Percentiles rank a stretch among this genome's conserved stretches.
Conservation (phyloP, 164 flowering plant genomes). For the Magnolia kwangsiensis region DNA sequence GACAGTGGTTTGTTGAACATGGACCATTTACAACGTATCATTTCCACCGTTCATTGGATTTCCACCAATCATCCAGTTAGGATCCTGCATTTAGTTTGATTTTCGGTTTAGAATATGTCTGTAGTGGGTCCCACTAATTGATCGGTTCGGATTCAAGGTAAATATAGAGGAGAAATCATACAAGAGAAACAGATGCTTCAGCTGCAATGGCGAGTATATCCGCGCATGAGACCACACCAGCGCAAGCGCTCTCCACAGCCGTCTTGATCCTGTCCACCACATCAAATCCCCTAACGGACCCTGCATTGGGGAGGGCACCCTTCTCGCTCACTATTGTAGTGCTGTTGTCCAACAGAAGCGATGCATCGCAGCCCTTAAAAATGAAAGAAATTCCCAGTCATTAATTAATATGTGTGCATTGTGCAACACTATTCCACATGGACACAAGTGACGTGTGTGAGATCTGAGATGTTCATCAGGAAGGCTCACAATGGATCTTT, state of each 20-base stretch:
- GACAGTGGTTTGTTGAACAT: too few species aligned
- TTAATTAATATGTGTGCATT: too few species aligned
- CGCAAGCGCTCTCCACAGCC: slow-evolving; percentile 30
- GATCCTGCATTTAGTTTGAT: too few species aligned
- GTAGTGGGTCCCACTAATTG: background rate
- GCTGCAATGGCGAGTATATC: slow-evolving; percentile 42
- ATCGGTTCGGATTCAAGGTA: background rate
- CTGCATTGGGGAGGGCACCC: slow-evolving; percentile 25
- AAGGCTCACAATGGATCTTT: too few species aligned
- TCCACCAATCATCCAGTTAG: too few species aligned
- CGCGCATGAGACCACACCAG: slow-evolving; percentile 40
- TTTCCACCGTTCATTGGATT: too few species aligned
- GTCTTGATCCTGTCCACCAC: slow-evolving; percentile 34
- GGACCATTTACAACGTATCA: too few species aligned
- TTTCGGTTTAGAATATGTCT: too few species aligned
- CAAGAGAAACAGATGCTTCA: slow-evolving; percentile 30
- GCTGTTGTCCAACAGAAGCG: slow-evolving; percentile 29
- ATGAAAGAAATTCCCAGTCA: too few species aligned
- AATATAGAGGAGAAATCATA: slow-evolving; percentile 1
- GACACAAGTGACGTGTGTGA: too few species aligned
- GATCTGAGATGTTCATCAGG: too few species aligned
- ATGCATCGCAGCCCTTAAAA: slow-evolving; percentile 31
- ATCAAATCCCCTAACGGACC: slow-evolving; percentile 26
- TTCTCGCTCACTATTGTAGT: slow-evolving; percentile 32
- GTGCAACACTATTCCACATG: too few species aligned